Conservation (phyloP, 257 asterid species). For the Mentha longifolia region DNA sequence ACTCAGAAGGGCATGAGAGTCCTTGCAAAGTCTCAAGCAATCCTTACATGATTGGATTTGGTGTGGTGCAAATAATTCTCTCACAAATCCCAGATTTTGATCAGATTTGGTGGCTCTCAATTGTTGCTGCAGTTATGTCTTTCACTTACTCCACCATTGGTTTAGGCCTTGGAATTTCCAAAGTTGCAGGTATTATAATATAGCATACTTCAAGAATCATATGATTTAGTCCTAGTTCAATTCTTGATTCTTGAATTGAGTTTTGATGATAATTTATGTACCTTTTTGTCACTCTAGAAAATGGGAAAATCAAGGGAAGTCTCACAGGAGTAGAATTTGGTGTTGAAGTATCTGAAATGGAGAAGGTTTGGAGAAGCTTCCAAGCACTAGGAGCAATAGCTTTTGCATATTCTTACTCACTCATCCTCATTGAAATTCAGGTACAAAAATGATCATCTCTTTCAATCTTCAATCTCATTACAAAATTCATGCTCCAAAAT, state of each 20-base stretch:
- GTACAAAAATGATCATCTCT: slow-evolving; percentile 33
- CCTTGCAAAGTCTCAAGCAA: slow-evolving; percentile 55
- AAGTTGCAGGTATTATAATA: slow-evolving; percentile 51
- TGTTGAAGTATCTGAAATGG: slow-evolving; percentile 55
- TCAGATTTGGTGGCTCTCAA: slow-evolving; percentile 84
- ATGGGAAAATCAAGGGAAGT: slow-evolving; percentile 51
- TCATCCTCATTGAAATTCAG: slow-evolving; percentile 85
- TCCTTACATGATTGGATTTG: slow-evolving; percentile 73
- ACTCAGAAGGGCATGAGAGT: slow-evolving; percentile 39
- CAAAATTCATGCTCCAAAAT: neutral
- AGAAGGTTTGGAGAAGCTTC: slow-evolving; percentile 75
- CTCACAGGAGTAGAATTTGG: slow-evolving; percentile 72
- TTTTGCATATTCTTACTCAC: slow-evolving; percentile 79
- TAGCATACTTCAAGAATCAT: neutral
- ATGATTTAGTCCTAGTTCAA: neutral
- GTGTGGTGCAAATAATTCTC: slow-evolving; percentile 57
- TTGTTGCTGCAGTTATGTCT: slow-evolving; percentile 83
- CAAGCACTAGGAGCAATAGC: slow-evolving; percentile 86
- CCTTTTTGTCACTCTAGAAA: slow-evolving; percentile 38
- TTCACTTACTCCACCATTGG: slow-evolving; percentile 79
- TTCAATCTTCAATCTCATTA: neutral
- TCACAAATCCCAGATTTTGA: slow-evolving; percentile 87
- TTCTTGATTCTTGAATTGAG: neutral
- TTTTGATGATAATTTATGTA: neutral
- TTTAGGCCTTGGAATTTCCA: slow-evolving; percentile 74